Percentiles rank a stretch among this genome's conserved stretches.
Evolutionary conservation across 2,329 filamentous ascomycete species (phyloP).

Genomic region (Cercospora berteroae): DNA sequence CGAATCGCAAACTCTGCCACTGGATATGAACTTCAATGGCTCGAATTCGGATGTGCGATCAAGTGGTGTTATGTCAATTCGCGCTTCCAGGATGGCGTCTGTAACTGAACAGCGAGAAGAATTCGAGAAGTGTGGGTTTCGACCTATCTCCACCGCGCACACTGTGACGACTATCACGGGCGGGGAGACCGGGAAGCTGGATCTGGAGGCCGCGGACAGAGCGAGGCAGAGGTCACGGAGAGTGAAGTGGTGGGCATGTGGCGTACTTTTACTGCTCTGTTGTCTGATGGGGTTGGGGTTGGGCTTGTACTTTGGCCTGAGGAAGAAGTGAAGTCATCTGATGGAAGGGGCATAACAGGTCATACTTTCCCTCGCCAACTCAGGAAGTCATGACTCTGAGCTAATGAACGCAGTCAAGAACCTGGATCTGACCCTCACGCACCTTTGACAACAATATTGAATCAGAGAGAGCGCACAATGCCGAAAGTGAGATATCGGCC

Average conservation of each 20-base stretch:
- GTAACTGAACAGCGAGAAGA: background rate
- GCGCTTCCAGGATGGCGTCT: background rate
- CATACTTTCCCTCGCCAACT: background rate
- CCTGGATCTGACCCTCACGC: too few species aligned
- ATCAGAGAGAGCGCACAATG: too few species aligned
- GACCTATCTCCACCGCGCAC: background rate
- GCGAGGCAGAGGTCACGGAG: background rate
- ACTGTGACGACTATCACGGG: constrained; percentile 1
- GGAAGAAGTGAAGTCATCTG: background rate
- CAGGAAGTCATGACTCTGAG: background rate
- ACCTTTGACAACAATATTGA: too few species aligned
- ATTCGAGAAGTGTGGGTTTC: background rate
- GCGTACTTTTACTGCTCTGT: background rate
- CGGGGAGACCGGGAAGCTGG: background rate
- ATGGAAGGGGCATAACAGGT: background rate
- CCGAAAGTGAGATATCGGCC: background rate
- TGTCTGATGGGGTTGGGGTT: background rate
- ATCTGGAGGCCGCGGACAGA: background rate
- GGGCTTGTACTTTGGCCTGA: constrained; percentile 2
- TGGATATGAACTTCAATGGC: background rate
- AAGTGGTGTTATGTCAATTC: background rate
- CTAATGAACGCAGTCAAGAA: background rate
- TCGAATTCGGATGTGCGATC: background rate
- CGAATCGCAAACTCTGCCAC: constrained; percentile 13
- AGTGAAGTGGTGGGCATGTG: background rate